Base-by-base conservation (phyloP, 805 yeast species). In the Candida broadrunensis region DNA sequence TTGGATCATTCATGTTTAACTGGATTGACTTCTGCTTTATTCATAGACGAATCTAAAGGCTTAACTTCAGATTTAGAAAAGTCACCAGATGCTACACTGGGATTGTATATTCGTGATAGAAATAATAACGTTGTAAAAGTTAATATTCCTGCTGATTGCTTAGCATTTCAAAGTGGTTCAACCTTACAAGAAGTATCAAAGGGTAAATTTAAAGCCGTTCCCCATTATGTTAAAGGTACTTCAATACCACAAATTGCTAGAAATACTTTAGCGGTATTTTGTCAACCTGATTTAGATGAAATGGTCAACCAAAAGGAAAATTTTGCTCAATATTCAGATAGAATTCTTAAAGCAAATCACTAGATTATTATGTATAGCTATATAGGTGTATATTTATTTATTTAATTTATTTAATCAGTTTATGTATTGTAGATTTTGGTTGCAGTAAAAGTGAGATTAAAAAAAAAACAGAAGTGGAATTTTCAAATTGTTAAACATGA, bases 161-260 rank as follows among this genome's bases (percentile, higher is more conserved):
- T 80, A 18, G 84, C 83, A 1, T 80, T 80, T 54, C 84, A 80
- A 50, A 77, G 82, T 2, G 85, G 85, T 2, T 64, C 77, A 6
- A 77, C 83, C 1, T 58, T 80, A 21, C 72, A 78, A 48, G 77
- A 70, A 36, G 70, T 78, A 14, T 72, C 81, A 1, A 45, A 56
- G n/a, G 68, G 69, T 15, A 56, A 58, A 21, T 77, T 80, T 55
- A 74, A 68, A 49, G 83, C 83, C 3, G 84, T 80, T 18, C 75
- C 82, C 3, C 84, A 80, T 50, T 72, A 65, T 40, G 84, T 79
- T 14, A 67, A 63, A 44, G 80, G 78, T 3, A 60, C 76, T 4
- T 37, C 42, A 24, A 8, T 54, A 33, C 55, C 67, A 17, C 40
- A 46, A 4, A 55, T 76, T 20, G 66, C 76, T 15, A 58, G 85